Conservation (phyloP, 2,329 filamentous ascomycete species). For the Cercospora sp. region DNA sequence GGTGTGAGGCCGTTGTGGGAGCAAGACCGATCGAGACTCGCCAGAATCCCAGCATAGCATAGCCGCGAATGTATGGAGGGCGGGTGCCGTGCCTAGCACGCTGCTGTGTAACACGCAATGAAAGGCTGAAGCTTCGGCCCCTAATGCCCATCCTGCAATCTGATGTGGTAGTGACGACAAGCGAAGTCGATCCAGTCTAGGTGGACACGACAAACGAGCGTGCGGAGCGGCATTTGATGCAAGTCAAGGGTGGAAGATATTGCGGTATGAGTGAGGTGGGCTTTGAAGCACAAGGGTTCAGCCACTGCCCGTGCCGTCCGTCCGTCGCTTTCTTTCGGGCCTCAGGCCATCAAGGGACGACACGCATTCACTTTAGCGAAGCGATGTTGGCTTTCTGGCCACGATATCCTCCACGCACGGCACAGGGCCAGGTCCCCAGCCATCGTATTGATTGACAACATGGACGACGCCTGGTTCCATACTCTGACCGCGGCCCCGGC, state of each 20-base stretch:
- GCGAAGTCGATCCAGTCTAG: neutral
- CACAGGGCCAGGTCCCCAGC: neutral
- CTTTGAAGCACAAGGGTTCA: neutral
- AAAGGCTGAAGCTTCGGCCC: neutral
- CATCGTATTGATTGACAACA: constrained; percentile 16
- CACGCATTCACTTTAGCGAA: neutral
- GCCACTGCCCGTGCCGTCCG: neutral
- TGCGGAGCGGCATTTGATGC: neutral
- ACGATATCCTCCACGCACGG: neutral
- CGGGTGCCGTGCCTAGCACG: neutral
- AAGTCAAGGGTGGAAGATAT: neutral
- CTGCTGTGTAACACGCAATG: neutral
- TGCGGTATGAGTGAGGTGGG: neutral
- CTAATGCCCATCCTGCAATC: neutral
- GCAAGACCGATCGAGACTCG: neutral
- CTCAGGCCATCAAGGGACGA: neutral
- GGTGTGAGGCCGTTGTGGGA: neutral
- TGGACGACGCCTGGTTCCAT: constrained; percentile 79
- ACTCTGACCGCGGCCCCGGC: constrained; percentile 58
- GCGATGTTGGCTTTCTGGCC: neutral
- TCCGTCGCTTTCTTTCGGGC: neutral
- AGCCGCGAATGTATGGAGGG: neutral
- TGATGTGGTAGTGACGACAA: neutral
- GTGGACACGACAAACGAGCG: neutral
- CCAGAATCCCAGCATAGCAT: neutral